Conservation (phyloP, 305 asterid species). For the Striga hermonthica region DNA sequence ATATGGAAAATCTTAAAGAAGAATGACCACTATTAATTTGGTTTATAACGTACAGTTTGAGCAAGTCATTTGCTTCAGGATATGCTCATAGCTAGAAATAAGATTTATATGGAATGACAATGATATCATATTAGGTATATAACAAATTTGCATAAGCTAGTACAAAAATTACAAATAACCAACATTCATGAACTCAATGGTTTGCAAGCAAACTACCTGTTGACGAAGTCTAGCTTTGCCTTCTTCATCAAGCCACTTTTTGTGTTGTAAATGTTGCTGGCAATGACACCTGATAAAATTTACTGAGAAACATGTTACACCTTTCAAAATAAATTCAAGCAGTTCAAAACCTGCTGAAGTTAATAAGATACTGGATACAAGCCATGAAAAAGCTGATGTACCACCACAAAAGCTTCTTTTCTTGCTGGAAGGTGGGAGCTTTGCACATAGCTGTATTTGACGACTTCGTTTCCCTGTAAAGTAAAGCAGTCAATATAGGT, state of each 20-base stretch:
- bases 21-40: not conserved
- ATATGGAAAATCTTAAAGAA: not conserved
- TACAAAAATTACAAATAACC: not conserved
- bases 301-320: conserved; percentile 25
- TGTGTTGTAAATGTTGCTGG: conserved; percentile 56
- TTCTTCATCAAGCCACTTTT: conserved; percentile 87
- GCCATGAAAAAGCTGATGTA: conserved; percentile 35
- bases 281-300: conserved; percentile 38
- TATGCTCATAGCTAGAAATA: not conserved
- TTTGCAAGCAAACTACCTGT: conserved; percentile 48
- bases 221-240: conserved; percentile 74
- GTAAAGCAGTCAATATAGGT: conserved; percentile 28
- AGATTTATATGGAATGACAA: not conserved
- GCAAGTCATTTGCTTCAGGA: not conserved
- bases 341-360: conserved; percentile 1
- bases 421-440: conserved; percentile 80
- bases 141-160: not conserved
- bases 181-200: conserved; percentile 6
- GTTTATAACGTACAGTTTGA: conserved; percentile 1
- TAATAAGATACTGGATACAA: too few relatives aligned
- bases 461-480: conserved; percentile 69
- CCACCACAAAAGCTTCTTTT: conserved; percentile 81
- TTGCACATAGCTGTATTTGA: conserved; percentile 71
- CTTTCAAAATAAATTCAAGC: conserved; percentile 22
- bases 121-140: not conserved